Evolutionary conservation across 108 stramenopile species (phyloP).

Genomic region (Schizochytrium sp.): DNA sequence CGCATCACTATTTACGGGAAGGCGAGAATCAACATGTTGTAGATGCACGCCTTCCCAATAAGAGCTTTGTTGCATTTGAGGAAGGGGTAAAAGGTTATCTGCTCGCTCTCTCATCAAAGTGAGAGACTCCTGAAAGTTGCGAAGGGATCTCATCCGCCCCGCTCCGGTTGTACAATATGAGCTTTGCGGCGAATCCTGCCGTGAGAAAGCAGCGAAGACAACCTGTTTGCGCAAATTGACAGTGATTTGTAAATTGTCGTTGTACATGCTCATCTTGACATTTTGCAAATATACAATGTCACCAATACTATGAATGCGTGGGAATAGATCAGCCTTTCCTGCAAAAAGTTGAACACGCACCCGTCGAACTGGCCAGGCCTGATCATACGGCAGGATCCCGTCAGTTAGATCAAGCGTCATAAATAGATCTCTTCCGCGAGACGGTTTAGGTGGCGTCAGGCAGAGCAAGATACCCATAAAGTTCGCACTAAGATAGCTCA

Average conservation of each 20-base stretch:
- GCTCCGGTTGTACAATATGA: too few species aligned
- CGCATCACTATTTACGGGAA: too few species aligned
- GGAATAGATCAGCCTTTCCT: not conserved
- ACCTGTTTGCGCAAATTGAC: not conserved
- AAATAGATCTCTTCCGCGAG: constrained; percentile 15
- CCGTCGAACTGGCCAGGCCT: too few species aligned
- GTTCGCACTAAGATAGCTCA: not conserved
- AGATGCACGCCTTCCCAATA: too few species aligned
- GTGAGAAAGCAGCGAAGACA: too few species aligned
- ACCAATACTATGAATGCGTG: not conserved
- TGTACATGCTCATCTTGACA: not conserved
- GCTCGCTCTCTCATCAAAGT: too few species aligned
- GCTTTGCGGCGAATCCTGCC: too few species aligned
- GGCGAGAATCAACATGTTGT: too few species aligned
- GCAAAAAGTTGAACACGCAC: not conserved
- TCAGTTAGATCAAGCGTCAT: constrained; percentile 8
- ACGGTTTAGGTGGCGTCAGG: not conserved
- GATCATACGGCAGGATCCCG: not conserved
- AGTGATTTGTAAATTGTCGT: not conserved
- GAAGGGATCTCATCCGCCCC: too few species aligned
- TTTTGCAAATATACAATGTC: constrained; percentile 6
- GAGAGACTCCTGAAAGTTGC: too few species aligned
- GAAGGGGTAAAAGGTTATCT: too few species aligned
- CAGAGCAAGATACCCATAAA: constrained; percentile 4
- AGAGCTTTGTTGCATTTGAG: too few species aligned